Evolutionary conservation across 495 filamentous ascomycete genomes (phyloP).

Genomic region (Lophium mytilinum): DNA sequence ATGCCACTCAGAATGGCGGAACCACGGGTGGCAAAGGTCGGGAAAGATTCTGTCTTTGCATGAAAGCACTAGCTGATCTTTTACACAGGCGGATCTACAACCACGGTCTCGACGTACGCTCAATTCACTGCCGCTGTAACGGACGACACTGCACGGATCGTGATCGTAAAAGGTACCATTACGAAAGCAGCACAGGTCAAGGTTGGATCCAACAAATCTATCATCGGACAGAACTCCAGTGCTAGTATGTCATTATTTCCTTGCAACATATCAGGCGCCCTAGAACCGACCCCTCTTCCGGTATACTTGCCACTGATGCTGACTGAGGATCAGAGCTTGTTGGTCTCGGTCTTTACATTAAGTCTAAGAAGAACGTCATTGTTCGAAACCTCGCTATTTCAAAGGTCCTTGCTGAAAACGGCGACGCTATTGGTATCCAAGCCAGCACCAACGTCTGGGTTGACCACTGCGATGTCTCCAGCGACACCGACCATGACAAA

Average conservation of each 20-base stretch:
- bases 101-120: slow-evolving; percentile 50
- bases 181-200: slow-evolving; percentile 8
- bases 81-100: slow-evolving; percentile 43
- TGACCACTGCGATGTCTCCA: slow-evolving; percentile 59
- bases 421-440: slow-evolving; percentile 53
- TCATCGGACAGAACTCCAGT: slow-evolving; percentile 22
- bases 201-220: slow-evolving; percentile 23
- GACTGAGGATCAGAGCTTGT: slow-evolving; percentile 29
- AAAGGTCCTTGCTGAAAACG: slow-evolving; percentile 45
- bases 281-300: neutral
- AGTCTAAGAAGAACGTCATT: slow-evolving; percentile 50
- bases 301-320: neutral
- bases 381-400: slow-evolving; percentile 53
- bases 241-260: slow-evolving; percentile 3
- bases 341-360: slow-evolving; percentile 43
- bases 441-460: slow-evolving; percentile 56
- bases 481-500: slow-evolving; percentile 33
- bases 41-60: too few relatives aligned
- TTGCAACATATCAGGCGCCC: neutral
- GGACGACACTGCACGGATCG: slow-evolving; percentile 11
- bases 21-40: too few relatives aligned
- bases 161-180: slow-evolving; percentile 18
- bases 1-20: too few relatives aligned
- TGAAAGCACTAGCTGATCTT: too few relatives aligned
- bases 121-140: slow-evolving; percentile 22